Conservation (phyloP, 108 stramenopile genomes). For the Nitzschia sp. region DNA sequence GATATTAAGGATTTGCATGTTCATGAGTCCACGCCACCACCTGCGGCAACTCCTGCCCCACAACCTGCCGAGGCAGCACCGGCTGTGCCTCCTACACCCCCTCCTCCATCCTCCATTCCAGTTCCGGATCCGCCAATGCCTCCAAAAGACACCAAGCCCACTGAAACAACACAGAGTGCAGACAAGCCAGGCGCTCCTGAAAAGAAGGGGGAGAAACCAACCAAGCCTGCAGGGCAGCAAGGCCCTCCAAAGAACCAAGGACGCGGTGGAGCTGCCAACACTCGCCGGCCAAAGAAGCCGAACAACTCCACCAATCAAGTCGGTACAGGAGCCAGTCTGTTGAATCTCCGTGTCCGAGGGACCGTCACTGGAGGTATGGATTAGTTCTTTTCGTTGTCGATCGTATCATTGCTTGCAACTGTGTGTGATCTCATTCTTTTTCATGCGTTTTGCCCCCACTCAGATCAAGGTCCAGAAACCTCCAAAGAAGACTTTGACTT, state of each 20-base stretch:
- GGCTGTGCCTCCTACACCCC: not conserved
- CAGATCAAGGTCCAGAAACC: conserved; percentile 27
- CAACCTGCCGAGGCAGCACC: conserved; percentile 11
- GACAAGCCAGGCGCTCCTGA: not conserved
- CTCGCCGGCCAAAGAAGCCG: not conserved
- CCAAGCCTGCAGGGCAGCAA: not conserved
- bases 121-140: not conserved
- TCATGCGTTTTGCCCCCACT: not conserved
- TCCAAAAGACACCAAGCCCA: not conserved
- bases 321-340: conserved; percentile 75
- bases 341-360: conserved; percentile 71
- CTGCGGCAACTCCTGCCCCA: conserved; percentile 17
- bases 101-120: not conserved
- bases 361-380: conserved; percentile 52
- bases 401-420: not conserved
- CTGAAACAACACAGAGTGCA: conserved; percentile 1
- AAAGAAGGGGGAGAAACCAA: not conserved
- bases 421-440: not conserved
- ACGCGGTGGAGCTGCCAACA: conserved; percentile 23
- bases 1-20: conserved; percentile 98
- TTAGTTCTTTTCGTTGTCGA: not conserved
- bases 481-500: conserved; percentile 71
- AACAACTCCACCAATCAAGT: conserved; percentile 32
- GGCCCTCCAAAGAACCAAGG: conserved; percentile 6
- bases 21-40: conserved; percentile 57